Percentiles rank a stretch among this genome's conserved stretches.
Evolutionary conservation across 306 rosid genomes (phyloP).

Genomic region (Styphnolobium japonicum): DNA sequence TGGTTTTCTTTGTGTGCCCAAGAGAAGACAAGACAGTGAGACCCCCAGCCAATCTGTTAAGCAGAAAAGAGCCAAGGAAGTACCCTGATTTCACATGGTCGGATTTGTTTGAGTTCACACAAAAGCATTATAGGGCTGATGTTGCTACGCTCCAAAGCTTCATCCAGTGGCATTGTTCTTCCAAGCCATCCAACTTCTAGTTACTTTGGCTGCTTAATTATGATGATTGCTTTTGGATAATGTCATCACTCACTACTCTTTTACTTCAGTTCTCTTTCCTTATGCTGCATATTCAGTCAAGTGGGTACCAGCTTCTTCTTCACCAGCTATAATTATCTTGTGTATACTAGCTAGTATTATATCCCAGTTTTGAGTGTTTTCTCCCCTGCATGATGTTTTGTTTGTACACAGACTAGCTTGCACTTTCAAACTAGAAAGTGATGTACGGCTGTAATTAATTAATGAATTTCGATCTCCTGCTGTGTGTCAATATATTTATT

Average conservation of each 20-base stretch:
- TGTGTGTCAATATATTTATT: no score
- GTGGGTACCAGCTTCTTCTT: no score
- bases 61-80: constrained; percentile 41
- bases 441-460: no score
- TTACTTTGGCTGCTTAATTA: background rate
- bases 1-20: constrained; percentile 54
- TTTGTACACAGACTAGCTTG: no score
- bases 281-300: no score
- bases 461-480: no score
- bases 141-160: constrained; percentile 51
- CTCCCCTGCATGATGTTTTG: no score
- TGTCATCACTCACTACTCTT: background rate
- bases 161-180: constrained; percentile 39
- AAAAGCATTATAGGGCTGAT: constrained; percentile 57
- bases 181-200: constrained; percentile 8
- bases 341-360: no score
- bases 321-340: no score
- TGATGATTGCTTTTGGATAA: background rate
- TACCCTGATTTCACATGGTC: constrained; percentile 71
- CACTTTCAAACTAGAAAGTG: no score
- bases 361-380: no score
- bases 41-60: constrained; percentile 43
- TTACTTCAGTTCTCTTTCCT: background rate
- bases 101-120: constrained; percentile 49
- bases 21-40: constrained; percentile 50